Evolutionary conservation across 345 rosid genomes (phyloP).

Genomic region (Dipteronia sinensis): DNA sequence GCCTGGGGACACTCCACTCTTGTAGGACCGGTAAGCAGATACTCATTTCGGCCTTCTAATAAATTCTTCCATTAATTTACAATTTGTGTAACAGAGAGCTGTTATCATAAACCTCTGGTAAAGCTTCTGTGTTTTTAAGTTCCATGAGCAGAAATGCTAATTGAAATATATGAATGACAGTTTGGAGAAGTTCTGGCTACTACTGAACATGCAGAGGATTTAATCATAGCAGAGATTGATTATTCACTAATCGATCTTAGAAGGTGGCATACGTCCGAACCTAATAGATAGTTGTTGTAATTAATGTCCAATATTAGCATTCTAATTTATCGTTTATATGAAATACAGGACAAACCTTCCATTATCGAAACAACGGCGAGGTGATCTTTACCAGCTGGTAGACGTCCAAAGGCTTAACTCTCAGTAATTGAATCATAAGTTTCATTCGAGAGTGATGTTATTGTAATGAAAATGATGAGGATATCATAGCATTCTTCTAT

Average conservation of each 20-base stretch:
- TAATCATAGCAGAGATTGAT: slow-evolving; percentile 81
- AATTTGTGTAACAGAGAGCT: neutral
- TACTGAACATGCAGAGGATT: slow-evolving; percentile 76
- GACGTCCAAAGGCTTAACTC: slow-evolving; percentile 47
- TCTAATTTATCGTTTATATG: slow-evolving; percentile 6
- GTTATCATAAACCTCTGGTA: neutral
- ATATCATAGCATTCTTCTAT: neutral
- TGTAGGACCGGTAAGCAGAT: slow-evolving; percentile 76
- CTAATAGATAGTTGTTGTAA: neutral
- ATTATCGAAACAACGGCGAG: slow-evolving; percentile 43
- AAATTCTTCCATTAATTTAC: neutral
- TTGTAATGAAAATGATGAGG: neutral
- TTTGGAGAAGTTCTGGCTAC: slow-evolving; percentile 92
- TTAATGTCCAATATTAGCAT: neutral
- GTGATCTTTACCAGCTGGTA: slow-evolving; percentile 59
- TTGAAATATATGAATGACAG: slow-evolving; percentile 38
- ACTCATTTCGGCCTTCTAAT: neutral
- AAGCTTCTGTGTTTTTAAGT: too few relatives aligned
- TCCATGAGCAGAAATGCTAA: neutral
- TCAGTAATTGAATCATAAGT: neutral
- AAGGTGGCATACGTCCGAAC: slow-evolving; percentile 48
- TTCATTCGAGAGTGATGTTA: neutral
- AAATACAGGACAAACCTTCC: slow-evolving; percentile 64
- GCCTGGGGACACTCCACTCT: slow-evolving; percentile 99
- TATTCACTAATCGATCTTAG: slow-evolving; percentile 72